phyloP scores from a whole-genome alignment of 1,139 yeast species.

The Hyphopichia buzzinii region DNA sequence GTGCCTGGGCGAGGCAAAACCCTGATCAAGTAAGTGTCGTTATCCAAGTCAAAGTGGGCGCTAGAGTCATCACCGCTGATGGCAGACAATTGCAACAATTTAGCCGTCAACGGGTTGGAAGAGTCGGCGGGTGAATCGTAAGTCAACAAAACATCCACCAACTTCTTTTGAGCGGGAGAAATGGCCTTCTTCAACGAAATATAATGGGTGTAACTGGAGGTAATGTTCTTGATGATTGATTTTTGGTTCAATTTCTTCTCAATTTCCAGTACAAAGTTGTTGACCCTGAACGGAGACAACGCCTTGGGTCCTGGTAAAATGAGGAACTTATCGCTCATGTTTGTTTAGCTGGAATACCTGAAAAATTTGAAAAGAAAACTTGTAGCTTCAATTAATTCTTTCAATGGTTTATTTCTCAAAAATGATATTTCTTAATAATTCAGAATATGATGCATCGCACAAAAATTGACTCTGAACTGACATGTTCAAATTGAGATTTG shows the following conservation, averaged over 20 bases:
- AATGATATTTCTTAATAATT: not conserved
- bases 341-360: not conserved
- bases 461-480: not conserved
- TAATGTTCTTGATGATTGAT: constrained; percentile 64
- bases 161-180: constrained; percentile 36
- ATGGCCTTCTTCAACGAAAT: constrained; percentile 52
- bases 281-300: constrained; percentile 80
- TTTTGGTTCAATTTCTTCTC: constrained; percentile 62
- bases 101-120: constrained; percentile 46
- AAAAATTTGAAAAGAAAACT: too few relatives aligned
- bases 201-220: constrained; percentile 80
- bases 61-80: constrained; percentile 30
- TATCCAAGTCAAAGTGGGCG: constrained; percentile 28
- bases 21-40: constrained; percentile 62
- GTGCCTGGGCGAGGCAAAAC: constrained; percentile 94
- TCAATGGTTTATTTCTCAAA: not conserved
- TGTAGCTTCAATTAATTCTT: too few relatives aligned
- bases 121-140: constrained; percentile 70
- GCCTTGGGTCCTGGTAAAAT: constrained; percentile 90
- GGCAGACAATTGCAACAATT: constrained; percentile 36
- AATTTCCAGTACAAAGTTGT: constrained; percentile 68
- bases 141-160: constrained; percentile 63
- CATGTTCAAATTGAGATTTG: too few relatives aligned
- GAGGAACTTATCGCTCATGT: constrained; percentile 31
- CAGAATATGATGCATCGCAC: not conserved